Base-by-base conservation (phyloP, 768 basidiomycete genomes). In the Boletus subparvulus region DNA sequence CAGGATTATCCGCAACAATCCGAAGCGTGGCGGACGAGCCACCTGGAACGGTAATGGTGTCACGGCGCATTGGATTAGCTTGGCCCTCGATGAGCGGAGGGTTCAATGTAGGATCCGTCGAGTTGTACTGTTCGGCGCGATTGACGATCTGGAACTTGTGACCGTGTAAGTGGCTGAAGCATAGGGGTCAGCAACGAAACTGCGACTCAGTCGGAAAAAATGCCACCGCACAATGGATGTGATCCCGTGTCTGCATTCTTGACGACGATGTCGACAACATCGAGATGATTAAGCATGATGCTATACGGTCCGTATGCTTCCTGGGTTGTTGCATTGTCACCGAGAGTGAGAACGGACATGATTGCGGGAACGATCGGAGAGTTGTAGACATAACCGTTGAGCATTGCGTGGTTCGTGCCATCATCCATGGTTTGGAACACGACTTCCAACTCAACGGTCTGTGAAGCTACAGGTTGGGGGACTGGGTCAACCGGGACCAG, bases 1-100 rank as follows among this genome's bases (percentile, higher is more conserved):
- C 96, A 1, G 96, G 96, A 73, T 98, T 98, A 70, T 98, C 91
- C 1, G 92, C 92, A 46, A 87, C 75, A 64, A 94, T 72, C 21
- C 93, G 84, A 44, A 99, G 74, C 0, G 89, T 90, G 12, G 81
- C 88, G 4, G 85, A 85, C 19, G 81, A 73, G 56, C 78, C 79
- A 4, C 84, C 79, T 4, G 90, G 88, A 49, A 97, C 83, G 54
- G 85, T 81, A 16, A 96, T 76, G 0, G 93, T 95, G 71, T 99
- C 96, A 40, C 96, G 82, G n/a, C 93, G 85, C 66, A 95, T 84
- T 3, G 95, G 96, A 74, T 98, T 99, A 1, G 75, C 69, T 63
- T 92, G 89, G 14, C 83, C 86, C 73, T 93, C 90, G 24, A 80
- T 75, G 54, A 92, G 74, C 0, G 90, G 86, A 14, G 92, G 94